Evolutionary conservation across 2,329 filamentous ascomycete genomes (phyloP).

Genomic region (Diaporthe aspalathi): DNA sequence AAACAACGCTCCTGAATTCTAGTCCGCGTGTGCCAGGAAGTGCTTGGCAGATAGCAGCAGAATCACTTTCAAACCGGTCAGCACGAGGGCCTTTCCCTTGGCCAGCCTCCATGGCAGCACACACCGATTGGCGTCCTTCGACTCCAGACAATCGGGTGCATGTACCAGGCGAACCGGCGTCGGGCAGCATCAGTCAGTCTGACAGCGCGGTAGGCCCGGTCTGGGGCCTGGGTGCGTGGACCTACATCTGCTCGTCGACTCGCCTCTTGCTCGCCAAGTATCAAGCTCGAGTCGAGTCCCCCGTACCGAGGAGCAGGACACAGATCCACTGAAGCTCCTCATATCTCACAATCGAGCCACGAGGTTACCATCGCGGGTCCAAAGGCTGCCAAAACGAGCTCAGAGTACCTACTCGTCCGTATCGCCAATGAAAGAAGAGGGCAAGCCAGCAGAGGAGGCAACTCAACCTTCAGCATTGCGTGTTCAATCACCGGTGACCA

Average conservation of each 20-base stretch:
- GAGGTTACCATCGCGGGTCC: background rate
- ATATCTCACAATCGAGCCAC: background rate
- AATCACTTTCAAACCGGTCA: constrained; percentile 31
- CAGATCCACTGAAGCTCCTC: background rate
- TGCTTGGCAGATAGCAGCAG: constrained; percentile 29
- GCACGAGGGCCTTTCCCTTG: too few species aligned
- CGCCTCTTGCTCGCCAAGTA: background rate
- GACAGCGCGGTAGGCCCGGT: background rate
- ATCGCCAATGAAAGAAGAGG: background rate
- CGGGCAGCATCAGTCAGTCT: constrained; percentile 5
- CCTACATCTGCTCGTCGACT: background rate
- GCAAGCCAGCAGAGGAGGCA: background rate
- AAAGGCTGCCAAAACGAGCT: background rate
- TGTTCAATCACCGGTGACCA: background rate
- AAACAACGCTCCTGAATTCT: constrained; percentile 12
- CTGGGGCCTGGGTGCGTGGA: background rate
- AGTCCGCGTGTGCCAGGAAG: constrained; percentile 17
- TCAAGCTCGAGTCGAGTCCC: background rate
- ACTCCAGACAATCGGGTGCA: background rate
- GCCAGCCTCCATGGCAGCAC: background rate
- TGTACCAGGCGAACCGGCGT: constrained; percentile 1
- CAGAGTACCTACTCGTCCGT: background rate
- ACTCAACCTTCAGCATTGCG: background rate
- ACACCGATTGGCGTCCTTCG: background rate
- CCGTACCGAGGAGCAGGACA: background rate